Evolutionary conservation across 371 early-diverging fungal genomes (phyloP).

Genomic region (Lichtheimia corymbifera): DNA sequence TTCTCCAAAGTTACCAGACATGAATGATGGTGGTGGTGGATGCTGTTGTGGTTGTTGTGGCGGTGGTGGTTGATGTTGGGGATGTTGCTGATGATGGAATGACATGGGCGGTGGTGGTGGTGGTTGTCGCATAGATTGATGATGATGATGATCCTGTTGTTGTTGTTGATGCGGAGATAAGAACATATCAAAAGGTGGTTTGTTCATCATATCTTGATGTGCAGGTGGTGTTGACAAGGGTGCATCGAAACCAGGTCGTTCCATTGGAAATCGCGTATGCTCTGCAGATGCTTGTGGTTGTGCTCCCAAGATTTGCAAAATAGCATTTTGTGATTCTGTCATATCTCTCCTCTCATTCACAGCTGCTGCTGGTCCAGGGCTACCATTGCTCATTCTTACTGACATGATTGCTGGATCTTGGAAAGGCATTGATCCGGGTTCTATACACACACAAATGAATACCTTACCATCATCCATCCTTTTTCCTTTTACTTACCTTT

Average conservation of each 20-base stretch:
- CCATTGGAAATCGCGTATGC: not conserved
- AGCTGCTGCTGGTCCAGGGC: constrained; percentile 1
- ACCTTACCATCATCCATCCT: constrained; percentile 5
- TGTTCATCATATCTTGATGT: constrained; percentile 19
- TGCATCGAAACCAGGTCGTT: constrained; percentile 4
- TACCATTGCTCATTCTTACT: constrained; percentile 40
- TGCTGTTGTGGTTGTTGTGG: constrained; percentile 14
- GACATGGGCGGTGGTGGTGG: constrained; percentile 20
- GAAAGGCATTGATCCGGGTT: constrained; percentile 40
- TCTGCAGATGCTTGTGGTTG: constrained; percentile 13
- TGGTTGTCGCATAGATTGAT: constrained; percentile 19
- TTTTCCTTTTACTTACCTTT: constrained; percentile 17
- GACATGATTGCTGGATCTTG: constrained; percentile 77
- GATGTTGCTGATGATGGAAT: constrained; percentile 19
- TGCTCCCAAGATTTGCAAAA: constrained; percentile 42
- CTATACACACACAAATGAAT: not conserved
- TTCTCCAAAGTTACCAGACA: constrained; percentile 19
- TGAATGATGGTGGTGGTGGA: constrained; percentile 28
- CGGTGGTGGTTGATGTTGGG: constrained; percentile 16
- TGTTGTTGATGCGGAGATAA: constrained; percentile 19
- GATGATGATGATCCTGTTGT: constrained; percentile 20
- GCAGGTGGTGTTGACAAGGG: constrained; percentile 2
- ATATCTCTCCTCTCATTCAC: not conserved
- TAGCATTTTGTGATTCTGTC: constrained; percentile 29
- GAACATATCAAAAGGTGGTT: constrained; percentile 7